Conservation (phyloP, 306 rosid species). For the Prosopis cineraria region DNA sequence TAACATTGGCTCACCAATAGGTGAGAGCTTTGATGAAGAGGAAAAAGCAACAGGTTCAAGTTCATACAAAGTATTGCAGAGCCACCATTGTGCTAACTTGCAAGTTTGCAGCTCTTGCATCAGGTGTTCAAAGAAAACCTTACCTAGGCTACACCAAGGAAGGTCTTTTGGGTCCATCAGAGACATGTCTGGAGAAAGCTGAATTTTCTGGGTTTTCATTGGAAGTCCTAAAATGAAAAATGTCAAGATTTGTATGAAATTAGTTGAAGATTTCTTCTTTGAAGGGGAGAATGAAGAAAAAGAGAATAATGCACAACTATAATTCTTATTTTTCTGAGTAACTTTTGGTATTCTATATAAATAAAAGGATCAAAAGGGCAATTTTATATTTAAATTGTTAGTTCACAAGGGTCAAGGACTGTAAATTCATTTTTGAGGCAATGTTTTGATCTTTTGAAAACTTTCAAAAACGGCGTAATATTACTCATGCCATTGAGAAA, state of each 20-base stretch:
- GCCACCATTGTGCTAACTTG: conserved; percentile 46
- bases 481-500: too few species aligned
- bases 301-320: not conserved
- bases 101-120: conserved; percentile 20
- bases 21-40: conserved; percentile 38
- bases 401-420: too few species aligned
- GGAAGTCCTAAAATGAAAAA: conserved; percentile 42
- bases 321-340: not conserved
- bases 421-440: too few species aligned
- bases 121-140: conserved; percentile 23
- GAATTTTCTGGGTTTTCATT: conserved; percentile 14
- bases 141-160: conserved; percentile 42
- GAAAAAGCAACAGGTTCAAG: conserved; percentile 43
- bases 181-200: conserved; percentile 36
- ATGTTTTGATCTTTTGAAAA: too few species aligned
- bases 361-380: too few species aligned
- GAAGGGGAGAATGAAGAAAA: not conserved
- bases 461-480: too few species aligned
- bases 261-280: not conserved
- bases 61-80: conserved; percentile 45
- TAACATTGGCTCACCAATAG: conserved; percentile 42
- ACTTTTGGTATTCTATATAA: too few species aligned
- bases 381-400: too few species aligned
- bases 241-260: not conserved
- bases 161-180: conserved; percentile 33